These are phyloP conservation scores for Xylaria digitata DNA, from an alignment of 2,329 filamentous ascomycete species.

Conservation along the genomic window DNA sequence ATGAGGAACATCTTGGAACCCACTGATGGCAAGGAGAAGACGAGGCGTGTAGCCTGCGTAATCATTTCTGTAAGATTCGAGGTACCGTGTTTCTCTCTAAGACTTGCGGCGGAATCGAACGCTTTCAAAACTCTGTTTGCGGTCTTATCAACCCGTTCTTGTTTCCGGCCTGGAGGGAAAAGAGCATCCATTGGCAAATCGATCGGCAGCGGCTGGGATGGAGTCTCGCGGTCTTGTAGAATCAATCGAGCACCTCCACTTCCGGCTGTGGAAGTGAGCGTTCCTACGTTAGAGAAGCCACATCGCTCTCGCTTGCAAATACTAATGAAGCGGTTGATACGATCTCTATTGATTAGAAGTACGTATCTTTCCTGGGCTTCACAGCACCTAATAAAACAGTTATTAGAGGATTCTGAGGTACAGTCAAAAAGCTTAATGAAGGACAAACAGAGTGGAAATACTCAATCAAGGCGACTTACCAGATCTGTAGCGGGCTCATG, in stretches of 20 bases:
- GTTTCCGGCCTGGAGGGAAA: conserved; percentile 47
- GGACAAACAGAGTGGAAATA: not conserved
- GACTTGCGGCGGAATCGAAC: conserved; percentile 75
- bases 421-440: not conserved
- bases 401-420: conserved; percentile 10
- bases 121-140: conserved; percentile 37
- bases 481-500: conserved; percentile 96
- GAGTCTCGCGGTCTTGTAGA: conserved; percentile 57
- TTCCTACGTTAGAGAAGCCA: conserved; percentile 90
- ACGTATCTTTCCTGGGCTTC: conserved; percentile 98
- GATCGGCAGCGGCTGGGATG: conserved; percentile 45
- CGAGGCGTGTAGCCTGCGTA: conserved; percentile 78
- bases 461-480: conserved; percentile 56
- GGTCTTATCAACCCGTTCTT: conserved; percentile 46
- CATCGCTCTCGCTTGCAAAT: conserved; percentile 84
- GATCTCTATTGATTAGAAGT: conserved; percentile 82
- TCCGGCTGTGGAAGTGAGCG: conserved; percentile 71
- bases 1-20: conserved; percentile 98
- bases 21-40: conserved; percentile 86
- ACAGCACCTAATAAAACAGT: conserved; percentile 64
- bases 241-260: conserved; percentile 77
- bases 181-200: conserved; percentile 49
- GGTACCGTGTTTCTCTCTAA: conserved; percentile 73
- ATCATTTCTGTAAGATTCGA: conserved; percentile 65
- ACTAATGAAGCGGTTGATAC: conserved; percentile 79